phyloP scores from a whole-genome alignment of 345 rosid species.

The Angophora floribunda region DNA sequence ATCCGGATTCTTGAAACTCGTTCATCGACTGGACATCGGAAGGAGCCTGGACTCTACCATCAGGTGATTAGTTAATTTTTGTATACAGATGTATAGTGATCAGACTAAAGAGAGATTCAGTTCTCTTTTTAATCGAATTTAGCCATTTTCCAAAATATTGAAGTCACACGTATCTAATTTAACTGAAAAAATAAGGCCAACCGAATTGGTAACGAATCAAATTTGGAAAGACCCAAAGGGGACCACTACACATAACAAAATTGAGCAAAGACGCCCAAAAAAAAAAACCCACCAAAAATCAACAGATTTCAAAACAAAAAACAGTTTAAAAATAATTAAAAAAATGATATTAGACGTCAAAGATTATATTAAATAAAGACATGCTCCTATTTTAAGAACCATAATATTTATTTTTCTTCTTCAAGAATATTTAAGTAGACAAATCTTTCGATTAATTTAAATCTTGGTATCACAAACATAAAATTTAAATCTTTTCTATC shows the following conservation, averaged over 20 bases:
- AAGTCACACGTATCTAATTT: neutral
- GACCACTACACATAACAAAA: neutral
- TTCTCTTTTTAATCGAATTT: neutral
- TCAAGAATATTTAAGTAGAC: neutral
- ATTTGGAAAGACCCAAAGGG: too few relatives aligned
- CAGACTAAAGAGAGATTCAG: neutral
- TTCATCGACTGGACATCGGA: rapidly evolving
- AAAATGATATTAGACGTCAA: neutral
- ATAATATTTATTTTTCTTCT: neutral
- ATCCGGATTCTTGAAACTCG: rapidly evolving
- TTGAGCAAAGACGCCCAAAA: neutral
- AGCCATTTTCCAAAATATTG: neutral
- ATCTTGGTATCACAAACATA: too few relatives aligned
- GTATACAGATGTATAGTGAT: neutral
- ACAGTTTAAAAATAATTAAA: neutral
- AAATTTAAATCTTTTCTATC: too few relatives aligned
- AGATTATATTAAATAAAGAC: neutral
- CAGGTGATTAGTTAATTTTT: neutral
- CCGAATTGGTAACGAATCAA: neutral
- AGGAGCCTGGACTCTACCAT: rapidly evolving
- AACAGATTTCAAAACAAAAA: neutral
- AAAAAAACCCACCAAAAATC: neutral
- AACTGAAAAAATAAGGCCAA: neutral
- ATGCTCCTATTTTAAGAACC: neutral
- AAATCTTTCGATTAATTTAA: neutral